Evolutionary conservation across 345 rosid genomes (phyloP).

Genomic region (Viola odorata): DNA sequence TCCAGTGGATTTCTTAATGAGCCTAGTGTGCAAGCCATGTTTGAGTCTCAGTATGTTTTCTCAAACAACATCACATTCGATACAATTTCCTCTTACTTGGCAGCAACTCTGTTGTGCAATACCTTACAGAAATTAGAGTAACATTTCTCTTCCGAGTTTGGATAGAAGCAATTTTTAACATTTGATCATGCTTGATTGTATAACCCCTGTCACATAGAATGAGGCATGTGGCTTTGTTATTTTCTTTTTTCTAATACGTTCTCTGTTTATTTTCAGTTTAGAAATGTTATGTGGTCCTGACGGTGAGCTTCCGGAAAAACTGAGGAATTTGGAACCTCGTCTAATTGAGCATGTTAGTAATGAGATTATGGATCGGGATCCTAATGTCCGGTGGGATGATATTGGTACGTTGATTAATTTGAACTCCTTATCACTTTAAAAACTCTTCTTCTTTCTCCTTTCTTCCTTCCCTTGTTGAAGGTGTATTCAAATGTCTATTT

Average conservation of each 20-base stretch:
- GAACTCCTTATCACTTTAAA: slow-evolving; percentile 3
- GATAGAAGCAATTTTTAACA: not conserved
- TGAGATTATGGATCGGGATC: slow-evolving; percentile 96
- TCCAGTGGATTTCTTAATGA: not conserved
- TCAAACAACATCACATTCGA: not conserved
- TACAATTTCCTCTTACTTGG: not conserved
- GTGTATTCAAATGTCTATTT: not conserved
- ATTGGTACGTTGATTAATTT: slow-evolving; percentile 54
- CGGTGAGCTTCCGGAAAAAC: slow-evolving; percentile 94
- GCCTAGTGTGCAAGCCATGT: not conserved
- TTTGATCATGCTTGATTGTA: too few species aligned
- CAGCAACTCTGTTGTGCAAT: not conserved
- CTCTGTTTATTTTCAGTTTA: slow-evolving; percentile 40
- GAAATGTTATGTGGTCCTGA: slow-evolving; percentile 95
- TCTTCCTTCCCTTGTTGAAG: too few species aligned
- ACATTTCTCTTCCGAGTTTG: not conserved
- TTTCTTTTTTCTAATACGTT: not conserved
- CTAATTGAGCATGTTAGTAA: slow-evolving; percentile 95
- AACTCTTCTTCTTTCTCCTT: too few species aligned
- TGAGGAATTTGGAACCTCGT: slow-evolving; percentile 93
- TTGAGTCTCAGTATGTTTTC: not conserved
- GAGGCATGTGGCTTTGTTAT: too few species aligned
- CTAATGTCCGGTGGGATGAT: slow-evolving; percentile 94
- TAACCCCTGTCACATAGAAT: too few species aligned
- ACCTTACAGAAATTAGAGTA: not conserved